Percentiles rank a stretch among this genome's conserved stretches.
Conservation (phyloP, 2,329 filamentous ascomycete species). For the Penicillium sp. region DNA sequence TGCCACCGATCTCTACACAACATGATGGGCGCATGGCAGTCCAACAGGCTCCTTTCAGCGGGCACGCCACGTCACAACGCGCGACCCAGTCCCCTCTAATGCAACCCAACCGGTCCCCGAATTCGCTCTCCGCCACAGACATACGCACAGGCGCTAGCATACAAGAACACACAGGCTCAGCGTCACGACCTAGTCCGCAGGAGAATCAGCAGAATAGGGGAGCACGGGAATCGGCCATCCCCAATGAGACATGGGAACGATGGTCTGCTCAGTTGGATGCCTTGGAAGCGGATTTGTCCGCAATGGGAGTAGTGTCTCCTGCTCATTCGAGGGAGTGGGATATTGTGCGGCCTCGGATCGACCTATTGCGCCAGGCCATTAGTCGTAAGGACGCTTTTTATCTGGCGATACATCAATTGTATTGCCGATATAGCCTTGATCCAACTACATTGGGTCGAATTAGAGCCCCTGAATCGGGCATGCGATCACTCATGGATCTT, state of each 20-base stretch:
- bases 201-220: background rate
- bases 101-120: background rate
- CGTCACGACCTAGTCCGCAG: background rate
- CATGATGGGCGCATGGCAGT: slow-evolving; percentile 1
- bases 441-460: slow-evolving; percentile 31
- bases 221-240: background rate
- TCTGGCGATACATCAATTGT: slow-evolving; percentile 63
- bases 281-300: background rate
- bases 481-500: background rate
- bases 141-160: background rate
- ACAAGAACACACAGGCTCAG: background rate
- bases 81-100: background rate
- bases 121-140: background rate
- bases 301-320: background rate
- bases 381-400: slow-evolving; percentile 59
- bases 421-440: slow-evolving; percentile 54
- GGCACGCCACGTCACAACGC: background rate
- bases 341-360: slow-evolving; percentile 42
- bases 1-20: background rate
- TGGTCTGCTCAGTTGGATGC: slow-evolving; percentile 6
- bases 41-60: background rate
- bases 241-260: slow-evolving; percentile 9
- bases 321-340: background rate
- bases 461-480: background rate
- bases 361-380: slow-evolving; percentile 60